Conservation (phyloP, 2,329 filamentous ascomycete genomes). For the Hymenoscyphus salicellus region DNA sequence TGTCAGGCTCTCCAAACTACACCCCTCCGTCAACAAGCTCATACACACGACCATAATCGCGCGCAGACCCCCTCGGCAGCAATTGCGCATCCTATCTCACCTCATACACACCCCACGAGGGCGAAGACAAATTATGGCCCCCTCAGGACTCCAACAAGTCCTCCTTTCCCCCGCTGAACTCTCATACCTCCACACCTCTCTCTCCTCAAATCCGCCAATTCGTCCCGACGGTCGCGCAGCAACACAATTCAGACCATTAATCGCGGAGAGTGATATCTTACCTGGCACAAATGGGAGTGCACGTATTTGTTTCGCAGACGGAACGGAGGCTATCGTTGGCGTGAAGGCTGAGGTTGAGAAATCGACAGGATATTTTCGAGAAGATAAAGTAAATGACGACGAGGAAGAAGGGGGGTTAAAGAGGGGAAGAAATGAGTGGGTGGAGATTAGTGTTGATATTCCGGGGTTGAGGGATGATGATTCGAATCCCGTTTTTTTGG, state of each 20-base stretch:
- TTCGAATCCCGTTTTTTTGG: slow-evolving; percentile 79
- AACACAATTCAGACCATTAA: slow-evolving; percentile 84
- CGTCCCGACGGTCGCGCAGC: slow-evolving; percentile 81
- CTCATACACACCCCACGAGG: neutral
- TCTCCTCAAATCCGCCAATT: slow-evolving; percentile 76
- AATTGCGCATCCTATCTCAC: neutral
- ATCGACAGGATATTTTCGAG: slow-evolving; percentile 44
- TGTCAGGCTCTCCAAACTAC: neutral
- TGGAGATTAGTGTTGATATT: slow-evolving; percentile 89
- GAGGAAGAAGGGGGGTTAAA: slow-evolving; percentile 40
- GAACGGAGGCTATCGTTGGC: slow-evolving; percentile 92
- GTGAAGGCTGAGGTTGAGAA: slow-evolving; percentile 92
- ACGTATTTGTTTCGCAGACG: slow-evolving; percentile 89
- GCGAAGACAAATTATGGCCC: slow-evolving; percentile 46
- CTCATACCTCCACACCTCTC: slow-evolving; percentile 87
- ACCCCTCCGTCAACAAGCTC: neutral
- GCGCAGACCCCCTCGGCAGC: neutral
- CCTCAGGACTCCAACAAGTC: slow-evolving; percentile 55
- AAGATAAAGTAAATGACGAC: slow-evolving; percentile 39
- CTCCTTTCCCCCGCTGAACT: slow-evolving; percentile 93
- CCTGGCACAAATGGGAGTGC: slow-evolving; percentile 90
- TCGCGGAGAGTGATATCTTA: slow-evolving; percentile 85
- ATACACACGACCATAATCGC: neutral
- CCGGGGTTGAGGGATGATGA: slow-evolving; percentile 90
- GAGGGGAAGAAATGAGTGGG: slow-evolving; percentile 65